Evolutionary conservation across 805 yeast genomes (phyloP), one percentile per base, ranked within the genome.

Genomic region (Yarrowia sp.): DNA sequence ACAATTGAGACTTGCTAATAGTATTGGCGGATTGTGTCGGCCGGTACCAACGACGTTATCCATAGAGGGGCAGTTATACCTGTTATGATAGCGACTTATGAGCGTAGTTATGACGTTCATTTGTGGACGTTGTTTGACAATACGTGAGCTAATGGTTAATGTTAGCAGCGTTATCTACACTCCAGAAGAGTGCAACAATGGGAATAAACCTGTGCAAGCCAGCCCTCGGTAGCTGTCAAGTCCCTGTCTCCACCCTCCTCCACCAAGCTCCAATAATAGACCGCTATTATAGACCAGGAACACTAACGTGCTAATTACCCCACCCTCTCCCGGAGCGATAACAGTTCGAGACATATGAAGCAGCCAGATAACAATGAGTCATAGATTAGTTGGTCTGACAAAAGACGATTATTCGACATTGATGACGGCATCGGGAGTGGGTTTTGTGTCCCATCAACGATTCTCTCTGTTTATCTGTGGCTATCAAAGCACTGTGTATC

Each of bases 301-400:
- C 39, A 49, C 40, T 49, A 49, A 33, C 12, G 19, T 19, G 14
- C 17, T n/a, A 17, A 10, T n/a, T 20, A 12, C 53, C 40, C 55
- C 55, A 49, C 55, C 52, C 53, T 19, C 50, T 10, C 38, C n/a
- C 24, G 55, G 39, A 33, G 39, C 55, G 55, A 49, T 49, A 49
- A 49, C 55, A n/a, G 55, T 49, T 49, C 40, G 14, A 49, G 55
- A 33, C 55, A 49, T 33, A 6, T n/a, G 14, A 49, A 17, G 55
- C 55, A 49, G 55, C 55, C 55, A 49, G 50, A 46, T 49, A 49
- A 33, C 55, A n/a, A 34, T 49, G 55, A 49, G 40, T 49, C 55
- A 49, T 12, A 49, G 20, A 15, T 15, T 15, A 13, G 15, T 15
- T n/a, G 19, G 44, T n/a, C 15, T 19, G 17, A 10, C 13, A 10